Base-by-base conservation (phyloP, 441 rosid genomes). In the Rhodomyrtus psidioides region DNA sequence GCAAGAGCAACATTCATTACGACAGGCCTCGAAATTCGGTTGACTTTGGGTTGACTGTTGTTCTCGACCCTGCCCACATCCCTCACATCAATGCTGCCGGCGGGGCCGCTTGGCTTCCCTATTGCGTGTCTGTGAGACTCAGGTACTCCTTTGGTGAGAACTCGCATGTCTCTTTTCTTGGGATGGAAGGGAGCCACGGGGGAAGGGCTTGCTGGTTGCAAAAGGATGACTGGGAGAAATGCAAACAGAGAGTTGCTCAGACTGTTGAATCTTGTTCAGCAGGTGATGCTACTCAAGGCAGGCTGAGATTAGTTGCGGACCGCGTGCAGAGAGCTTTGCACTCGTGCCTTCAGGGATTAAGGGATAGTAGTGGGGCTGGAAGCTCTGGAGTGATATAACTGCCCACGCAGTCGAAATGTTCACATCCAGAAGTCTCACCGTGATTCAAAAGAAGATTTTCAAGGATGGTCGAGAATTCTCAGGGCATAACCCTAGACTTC, bases 111-210 rank as follows among this genome's bases (percentile, higher is more conserved):
- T 98, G 98, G 99, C 88, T 98, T 89, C 98, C 99, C 15, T 94
- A 98, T 88, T 95, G 99, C 86, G 98, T 96, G 65, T 95, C 98
- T 0, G 99, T 95, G 88, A 94, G 95, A 91, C 87, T 98, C 84
- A 94, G 95, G 89, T 94, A 95, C 89, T 93, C 92, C 16, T 98
- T 95, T 74, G 95, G 97, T 21, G 99, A 98, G 76, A 96, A 88
- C 87, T 86, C 91, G 3, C 90, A 83, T 23, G 96, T 96, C 82
- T 87, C 92, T 51, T 95, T 95, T 88, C 95, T 96, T 54, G 92
- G 97, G 6, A 96, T 96, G 98, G 99, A 98, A 92, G 99, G 98
- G 84, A 96, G 98, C 91, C 99, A 96, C 55, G 99, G 99, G 84
- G 99, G 99, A 46, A 90, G 95, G 21, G 96, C 98, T 27, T 98